These are phyloP conservation scores for Coemansia biformis DNA, from an alignment of 192 early-diverging fungal genomes.

Conservation along the genomic window DNA sequence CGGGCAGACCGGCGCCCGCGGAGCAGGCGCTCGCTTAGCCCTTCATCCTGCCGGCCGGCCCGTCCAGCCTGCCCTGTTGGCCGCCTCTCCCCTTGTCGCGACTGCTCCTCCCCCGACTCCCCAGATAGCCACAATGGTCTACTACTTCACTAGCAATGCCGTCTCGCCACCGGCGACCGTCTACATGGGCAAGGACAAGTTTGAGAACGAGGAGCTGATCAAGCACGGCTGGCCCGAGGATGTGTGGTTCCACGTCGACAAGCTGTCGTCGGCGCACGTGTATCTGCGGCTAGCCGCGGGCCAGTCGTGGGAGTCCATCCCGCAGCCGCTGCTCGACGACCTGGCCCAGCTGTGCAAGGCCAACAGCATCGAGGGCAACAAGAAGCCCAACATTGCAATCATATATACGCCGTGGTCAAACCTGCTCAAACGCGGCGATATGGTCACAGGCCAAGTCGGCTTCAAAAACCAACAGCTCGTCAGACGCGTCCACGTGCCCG, in stretches of 20 bases:
- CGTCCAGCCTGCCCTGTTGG: too few species aligned
- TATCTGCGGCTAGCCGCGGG: conserved; percentile 74
- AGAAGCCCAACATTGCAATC: conserved; percentile 83
- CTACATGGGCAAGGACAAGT: conserved; percentile 99
- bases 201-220: conserved; percentile 95
- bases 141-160: conserved; percentile 65
- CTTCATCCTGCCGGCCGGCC: too few species aligned
- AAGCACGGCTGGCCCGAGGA: conserved; percentile 93
- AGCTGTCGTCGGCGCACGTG: conserved; percentile 95
- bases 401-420: conserved; percentile 93
- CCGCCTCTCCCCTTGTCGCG: too few species aligned
- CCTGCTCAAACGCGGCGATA: conserved; percentile 83
- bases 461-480: conserved; percentile 77
- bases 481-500: conserved; percentile 72
- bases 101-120: too few species aligned
- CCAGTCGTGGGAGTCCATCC: conserved; percentile 79
- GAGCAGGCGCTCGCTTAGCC: too few species aligned
- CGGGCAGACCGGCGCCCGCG: too few species aligned
- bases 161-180: conserved; percentile 69
- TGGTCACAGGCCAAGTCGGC: conserved; percentile 95
- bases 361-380: conserved; percentile 96
- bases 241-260: conserved; percentile 95
- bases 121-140: conserved; percentile 54
- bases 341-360: conserved; percentile 93
- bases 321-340: conserved; percentile 68